Evolutionary conservation across 192 early-diverging fungal genomes (phyloP), one percentile per base, ranked within the genome.

Genomic region (Backusella luteola): DNA sequence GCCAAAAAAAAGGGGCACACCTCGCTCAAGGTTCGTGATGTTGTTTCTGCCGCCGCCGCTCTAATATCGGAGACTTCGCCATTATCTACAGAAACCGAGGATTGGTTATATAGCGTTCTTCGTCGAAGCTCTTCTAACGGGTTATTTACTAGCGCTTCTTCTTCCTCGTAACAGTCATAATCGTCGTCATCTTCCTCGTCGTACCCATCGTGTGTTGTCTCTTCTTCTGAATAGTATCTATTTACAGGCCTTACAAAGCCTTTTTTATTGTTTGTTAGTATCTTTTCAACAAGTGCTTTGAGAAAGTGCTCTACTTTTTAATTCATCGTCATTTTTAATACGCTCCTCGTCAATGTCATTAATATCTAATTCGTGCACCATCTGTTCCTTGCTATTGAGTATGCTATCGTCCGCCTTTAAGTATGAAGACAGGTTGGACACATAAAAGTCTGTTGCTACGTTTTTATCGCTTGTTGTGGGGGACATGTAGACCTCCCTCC

Each of bases 341-440:
- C 56, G 56, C 12, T 63, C 56, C 26, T 63, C 56, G 56, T 63
- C 56, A 63, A 63, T 63, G 56, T 63, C 56, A 63, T 63, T 63
- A 63, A 63, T 63, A 63, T 63, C 56, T 29, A 63, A 29, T 29
- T 63, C 56, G 23, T 63, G 56, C 3, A 63, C 56, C 56, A 63
- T 63, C 56, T 63, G 56, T 1, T 63, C 56, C 26, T 63, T 63
- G 21, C 29, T 63, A 29, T 9, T 29, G 23, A 63, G 56, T 63
- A 63, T 63, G 56, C 29, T 29, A 12, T 63, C 56, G 11, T 63
- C 56, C 3, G 56, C 9, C 23, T 63, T 63, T 14, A 63, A 29
- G 4, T 63, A 63, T 3, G 56, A 63, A 29, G 56, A 63, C 21
- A 63, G 23, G 56, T 26, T 63, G 21, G 56, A 63, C 11, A 63